These are phyloP conservation scores for Termitomyces sp. DNA, from an alignment of 768 basidiomycete genomes.

Conservation along the genomic window DNA sequence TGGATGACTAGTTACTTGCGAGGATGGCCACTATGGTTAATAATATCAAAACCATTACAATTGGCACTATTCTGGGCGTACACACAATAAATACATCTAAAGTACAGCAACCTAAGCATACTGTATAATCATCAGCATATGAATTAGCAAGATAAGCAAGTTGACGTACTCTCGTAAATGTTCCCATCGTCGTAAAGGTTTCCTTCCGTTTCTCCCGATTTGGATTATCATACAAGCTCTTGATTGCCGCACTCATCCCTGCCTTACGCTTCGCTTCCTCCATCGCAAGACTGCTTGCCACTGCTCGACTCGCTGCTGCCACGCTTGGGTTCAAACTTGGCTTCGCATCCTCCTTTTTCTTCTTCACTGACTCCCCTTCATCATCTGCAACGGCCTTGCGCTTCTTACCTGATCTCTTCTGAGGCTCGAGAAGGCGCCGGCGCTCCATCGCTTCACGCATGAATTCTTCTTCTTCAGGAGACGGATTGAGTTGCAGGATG, in stretches of 20 bases:
- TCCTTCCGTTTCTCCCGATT: constrained; percentile 54
- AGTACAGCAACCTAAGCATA: constrained; percentile 10
- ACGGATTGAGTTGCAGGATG: constrained; percentile 63
- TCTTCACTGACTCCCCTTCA: constrained; percentile 36
- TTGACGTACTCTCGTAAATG: constrained; percentile 78
- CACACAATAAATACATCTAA: constrained; percentile 6
- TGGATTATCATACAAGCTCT: constrained; percentile 69
- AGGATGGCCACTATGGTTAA: neutral
- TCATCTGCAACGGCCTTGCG: constrained; percentile 34
- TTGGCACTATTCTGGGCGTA: neutral
- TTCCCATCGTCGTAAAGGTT: constrained; percentile 89
- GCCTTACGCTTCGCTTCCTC: constrained; percentile 84
- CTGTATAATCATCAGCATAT: neutral
- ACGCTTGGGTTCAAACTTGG: constrained; percentile 49
- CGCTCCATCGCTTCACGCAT: constrained; percentile 53
- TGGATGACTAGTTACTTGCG: no score
- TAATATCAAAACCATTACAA: neutral
- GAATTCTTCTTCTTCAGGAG: constrained; percentile 54
- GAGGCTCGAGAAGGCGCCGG: constrained; percentile 45
- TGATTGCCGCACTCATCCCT: constrained; percentile 81
- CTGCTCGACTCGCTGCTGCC: constrained; percentile 55
- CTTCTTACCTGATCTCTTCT: constrained; percentile 51
- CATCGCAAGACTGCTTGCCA: constrained; percentile 64
- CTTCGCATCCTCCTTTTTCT: constrained; percentile 31
- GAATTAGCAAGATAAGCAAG: neutral